Base-by-base conservation (phyloP, 805 yeast species). In the Zygosaccharomyces gambellarensis region DNA sequence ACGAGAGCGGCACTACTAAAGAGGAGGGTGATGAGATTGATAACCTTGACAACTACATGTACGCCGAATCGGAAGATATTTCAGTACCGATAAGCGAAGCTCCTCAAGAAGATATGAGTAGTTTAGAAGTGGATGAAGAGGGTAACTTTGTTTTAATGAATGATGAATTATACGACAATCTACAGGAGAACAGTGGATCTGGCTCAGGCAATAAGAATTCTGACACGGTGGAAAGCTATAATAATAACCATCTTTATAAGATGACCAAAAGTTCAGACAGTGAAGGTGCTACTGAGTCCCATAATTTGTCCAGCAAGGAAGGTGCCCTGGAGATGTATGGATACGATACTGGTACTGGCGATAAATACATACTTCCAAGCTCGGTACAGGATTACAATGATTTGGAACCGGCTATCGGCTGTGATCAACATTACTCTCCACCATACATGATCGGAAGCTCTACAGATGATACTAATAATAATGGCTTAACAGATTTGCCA, bases 191-290 rank as follows among this genome's bases (percentile, higher is more conserved):
- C 12, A 32, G 36, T 1, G 45, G 39, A 30, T 28, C 46, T 3
- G 36, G 39, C 1, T 36, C 39, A 14, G 49, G 36, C 8, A 46
- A 48, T 14, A 36, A 47, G 12, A 50, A 47, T 30, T 49, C 53
- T 21, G 57, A 51, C 25, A 57, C 59, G 7, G 53, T 60, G 6
- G 57, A 60, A 41, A 49, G 56, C 17, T 59, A 56, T 34, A 59
- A 59, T 39, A 52, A 59, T 14, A 54, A 52, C 27, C 52, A 54
- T 29, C 44, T 52, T 11, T 59, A 58, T 44, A 53, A 56, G 39
- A 44, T 56, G 54, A 48, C 43, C 4, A 46, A 36, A 27, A 36
- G 43, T 17, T 21, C 45, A 14, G 23, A 31, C 27, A 36, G 39
- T 2, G 36, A 39, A 19, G 48, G 40, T 6, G 21, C 22, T 6